Evolutionary conservation across 202 grass and related monocot species (phyloP).

Genomic region (Zizania palustris): DNA sequence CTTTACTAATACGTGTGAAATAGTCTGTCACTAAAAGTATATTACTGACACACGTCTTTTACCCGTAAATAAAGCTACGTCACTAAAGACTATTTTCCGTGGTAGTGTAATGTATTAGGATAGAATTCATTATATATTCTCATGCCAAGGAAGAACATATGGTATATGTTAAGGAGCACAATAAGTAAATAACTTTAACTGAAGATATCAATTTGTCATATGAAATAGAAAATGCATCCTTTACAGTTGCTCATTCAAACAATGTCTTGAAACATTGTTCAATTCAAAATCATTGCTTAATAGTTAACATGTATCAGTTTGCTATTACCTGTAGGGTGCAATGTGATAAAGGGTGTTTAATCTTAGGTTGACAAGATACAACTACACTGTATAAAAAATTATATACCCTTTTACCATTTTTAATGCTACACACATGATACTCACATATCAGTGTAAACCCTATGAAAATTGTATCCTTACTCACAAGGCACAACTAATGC

Average conservation of each 20-base stretch:
- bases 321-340: not conserved
- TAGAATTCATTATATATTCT: constrained; percentile 4
- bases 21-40: no score
- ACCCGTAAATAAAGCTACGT: no score
- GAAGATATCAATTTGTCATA: constrained; percentile 8
- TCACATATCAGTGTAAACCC: not conserved
- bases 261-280: not conserved
- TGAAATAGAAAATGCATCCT: not conserved
- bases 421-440: not conserved
- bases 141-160: not conserved
- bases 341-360: not conserved
- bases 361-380: not conserved
- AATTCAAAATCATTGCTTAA: not conserved
- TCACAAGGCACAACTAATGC: not conserved
- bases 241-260: not conserved
- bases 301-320: not conserved
- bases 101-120: not conserved
- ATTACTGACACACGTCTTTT: no score
- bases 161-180: constrained; percentile 16
- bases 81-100: no score
- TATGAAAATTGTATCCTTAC: not conserved
- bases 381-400: not conserved
- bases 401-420: not conserved
- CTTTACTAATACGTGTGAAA: no score
- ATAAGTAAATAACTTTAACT: not conserved